Conservation (phyloP, 1,284 basidiomycete species). For the Fistulinella cinereoalba region DNA sequence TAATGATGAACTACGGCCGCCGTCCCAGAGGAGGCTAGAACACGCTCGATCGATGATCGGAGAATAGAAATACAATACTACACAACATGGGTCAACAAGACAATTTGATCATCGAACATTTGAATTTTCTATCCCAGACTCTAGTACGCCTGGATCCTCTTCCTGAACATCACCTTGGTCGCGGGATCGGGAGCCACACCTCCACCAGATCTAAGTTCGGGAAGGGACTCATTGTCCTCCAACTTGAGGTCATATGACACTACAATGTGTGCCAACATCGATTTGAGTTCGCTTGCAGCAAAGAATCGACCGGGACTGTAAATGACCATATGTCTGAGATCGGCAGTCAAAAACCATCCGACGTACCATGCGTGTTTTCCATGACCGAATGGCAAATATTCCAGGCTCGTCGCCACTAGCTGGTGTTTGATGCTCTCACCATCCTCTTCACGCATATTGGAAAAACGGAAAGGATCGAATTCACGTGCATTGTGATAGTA, state of each 20-base stretch:
- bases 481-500: not conserved
- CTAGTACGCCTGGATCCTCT: too few species aligned
- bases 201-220: too few species aligned
- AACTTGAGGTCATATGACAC: not conserved
- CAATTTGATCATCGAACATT: too few species aligned
- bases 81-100: too few species aligned
- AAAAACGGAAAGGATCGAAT: not conserved
- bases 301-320: not conserved
- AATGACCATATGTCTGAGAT: not conserved
- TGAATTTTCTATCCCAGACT: too few species aligned
- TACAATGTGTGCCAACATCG: not conserved
- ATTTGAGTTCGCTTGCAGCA: not conserved
- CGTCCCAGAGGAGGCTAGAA: too few species aligned
- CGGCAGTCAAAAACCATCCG: not conserved
- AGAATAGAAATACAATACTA: too few species aligned
- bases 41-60: too few species aligned
- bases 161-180: too few species aligned
- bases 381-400: not conserved
- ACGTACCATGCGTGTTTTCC: constrained; percentile 1
- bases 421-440: not conserved
- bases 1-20: too few species aligned
- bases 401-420: not conserved
- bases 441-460: not conserved
- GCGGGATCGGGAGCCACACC: too few species aligned
- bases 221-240: not conserved